Conservation (phyloP, 306 rosid species). For the Vigna reflexopilosa region DNA sequence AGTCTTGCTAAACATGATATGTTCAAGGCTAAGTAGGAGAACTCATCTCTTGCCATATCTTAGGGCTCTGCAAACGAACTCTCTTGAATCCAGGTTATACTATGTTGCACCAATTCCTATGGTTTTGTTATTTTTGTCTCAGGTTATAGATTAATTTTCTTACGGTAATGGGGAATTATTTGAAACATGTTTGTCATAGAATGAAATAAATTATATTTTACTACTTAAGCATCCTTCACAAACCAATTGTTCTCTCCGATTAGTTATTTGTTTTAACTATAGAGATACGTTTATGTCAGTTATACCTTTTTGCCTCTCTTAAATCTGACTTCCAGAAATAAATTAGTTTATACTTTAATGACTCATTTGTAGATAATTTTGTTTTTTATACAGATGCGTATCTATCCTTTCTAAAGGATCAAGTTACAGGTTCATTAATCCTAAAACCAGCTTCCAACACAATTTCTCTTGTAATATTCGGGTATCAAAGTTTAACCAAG, state of each 20-base stretch:
- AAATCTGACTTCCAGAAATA: slow-evolving; percentile 14
- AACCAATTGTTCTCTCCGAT: neutral
- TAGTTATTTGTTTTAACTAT: neutral
- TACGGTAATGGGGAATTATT: slow-evolving; percentile 12
- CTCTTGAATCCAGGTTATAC: slow-evolving; percentile 53
- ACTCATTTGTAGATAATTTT: slow-evolving; percentile 27
- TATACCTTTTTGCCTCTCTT: slow-evolving; percentile 12
- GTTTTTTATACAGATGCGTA: slow-evolving; percentile 56
- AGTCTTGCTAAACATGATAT: slow-evolving; percentile 56
- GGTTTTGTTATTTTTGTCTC: slow-evolving; percentile 2
- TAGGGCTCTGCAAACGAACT: slow-evolving; percentile 40
- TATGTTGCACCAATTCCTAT: neutral
- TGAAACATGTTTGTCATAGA: slow-evolving; percentile 13
- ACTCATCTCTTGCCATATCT: slow-evolving; percentile 43
- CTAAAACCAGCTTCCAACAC: slow-evolving; percentile 44
- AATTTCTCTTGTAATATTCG: slow-evolving; percentile 40
- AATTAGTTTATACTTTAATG: slow-evolving; percentile 21
- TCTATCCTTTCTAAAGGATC: slow-evolving; percentile 47
- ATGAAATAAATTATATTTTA: neutral
- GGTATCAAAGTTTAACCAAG: slow-evolving; percentile 47
- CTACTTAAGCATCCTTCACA: slow-evolving; percentile 12
- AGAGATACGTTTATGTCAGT: neutral
- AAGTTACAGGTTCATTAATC: slow-evolving; percentile 43
- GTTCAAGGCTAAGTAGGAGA: slow-evolving; percentile 59
- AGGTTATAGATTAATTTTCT: slow-evolving; percentile 8